Conservation (phyloP, 2,329 filamentous ascomycete species). For the Phaeosphaeria sp. region DNA sequence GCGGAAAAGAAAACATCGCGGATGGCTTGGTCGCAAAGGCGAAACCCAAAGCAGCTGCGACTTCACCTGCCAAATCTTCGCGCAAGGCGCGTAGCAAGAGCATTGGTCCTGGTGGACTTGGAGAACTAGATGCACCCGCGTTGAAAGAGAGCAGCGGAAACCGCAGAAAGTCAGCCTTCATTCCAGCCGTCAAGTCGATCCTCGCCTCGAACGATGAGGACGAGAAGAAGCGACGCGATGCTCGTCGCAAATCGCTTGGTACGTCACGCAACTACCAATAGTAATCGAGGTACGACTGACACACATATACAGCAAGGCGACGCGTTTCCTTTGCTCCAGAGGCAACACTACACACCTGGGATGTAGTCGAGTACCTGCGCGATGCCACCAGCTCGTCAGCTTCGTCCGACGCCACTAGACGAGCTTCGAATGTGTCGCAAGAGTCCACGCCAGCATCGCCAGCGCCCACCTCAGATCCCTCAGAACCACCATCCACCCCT, state of each 20-base stretch:
- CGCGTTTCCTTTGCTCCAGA: conserved; percentile 97
- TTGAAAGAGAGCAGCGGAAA: conserved; percentile 79
- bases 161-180: conserved; percentile 68
- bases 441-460: conserved; percentile 38
- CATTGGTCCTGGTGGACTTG: conserved; percentile 88
- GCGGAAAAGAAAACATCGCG: conserved; percentile 75
- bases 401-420: conserved; percentile 76
- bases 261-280: conserved; percentile 18
- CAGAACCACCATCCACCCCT: conserved; percentile 67
- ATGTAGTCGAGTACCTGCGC: conserved; percentile 87
- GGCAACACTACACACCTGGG: conserved; percentile 95
- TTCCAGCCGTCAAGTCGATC: conserved; percentile 58
- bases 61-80: conserved; percentile 40
- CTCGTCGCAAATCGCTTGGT: conserved; percentile 87
- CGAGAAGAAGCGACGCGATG: conserved; percentile 75
- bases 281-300: conserved; percentile 14
- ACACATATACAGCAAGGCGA: conserved; percentile 67
- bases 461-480: conserved; percentile 53
- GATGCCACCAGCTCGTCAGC: conserved; percentile 79
- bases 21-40: conserved; percentile 44
- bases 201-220: conserved; percentile 66
- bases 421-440: conserved; percentile 68
- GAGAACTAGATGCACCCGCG: conserved; percentile 81
- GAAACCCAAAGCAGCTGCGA: conserved; percentile 31
- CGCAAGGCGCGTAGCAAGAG: conserved; percentile 81